These are phyloP conservation scores for Teunomyces cretensis DNA, from an alignment of 805 yeast species.

Conservation along the genomic window DNA sequence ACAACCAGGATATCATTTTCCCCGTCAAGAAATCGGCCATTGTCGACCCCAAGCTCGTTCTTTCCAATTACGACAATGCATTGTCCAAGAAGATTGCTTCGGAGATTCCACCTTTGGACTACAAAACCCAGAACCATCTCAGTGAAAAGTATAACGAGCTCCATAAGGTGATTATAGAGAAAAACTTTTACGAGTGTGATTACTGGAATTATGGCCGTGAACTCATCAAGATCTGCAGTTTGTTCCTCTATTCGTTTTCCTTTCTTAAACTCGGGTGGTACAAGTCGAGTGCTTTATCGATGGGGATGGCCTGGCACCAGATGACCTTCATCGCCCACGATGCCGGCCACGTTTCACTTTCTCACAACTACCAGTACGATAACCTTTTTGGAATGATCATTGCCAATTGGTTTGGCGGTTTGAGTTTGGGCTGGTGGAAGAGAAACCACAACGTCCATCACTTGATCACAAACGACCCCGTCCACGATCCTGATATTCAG, in stretches of 20 bases:
- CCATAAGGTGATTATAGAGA: constrained; percentile 52
- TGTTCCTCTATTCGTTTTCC: constrained; percentile 51
- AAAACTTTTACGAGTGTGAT: constrained; percentile 69
- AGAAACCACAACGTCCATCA: constrained; percentile 93
- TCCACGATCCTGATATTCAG: constrained; percentile 93
- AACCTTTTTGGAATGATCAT: constrained; percentile 69
- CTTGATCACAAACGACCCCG: constrained; percentile 86
- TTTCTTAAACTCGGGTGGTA: constrained; percentile 49
- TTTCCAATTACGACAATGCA: constrained; percentile 61
- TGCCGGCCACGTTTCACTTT: constrained; percentile 82
- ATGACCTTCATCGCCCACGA: constrained; percentile 86
- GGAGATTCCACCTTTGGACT: constrained; percentile 63
- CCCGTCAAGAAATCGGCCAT: constrained; percentile 23
- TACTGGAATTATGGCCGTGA: constrained; percentile 76
- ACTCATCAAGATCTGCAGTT: constrained; percentile 53
- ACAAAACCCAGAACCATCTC: constrained; percentile 59
- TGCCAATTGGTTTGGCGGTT: constrained; percentile 83
- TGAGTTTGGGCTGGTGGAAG: constrained; percentile 94
- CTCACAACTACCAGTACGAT: constrained; percentile 77
- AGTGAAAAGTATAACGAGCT: constrained; percentile 59
- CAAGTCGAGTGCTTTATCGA: constrained; percentile 55
- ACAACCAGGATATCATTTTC: constrained; percentile 32
- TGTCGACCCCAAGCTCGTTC: constrained; percentile 11
- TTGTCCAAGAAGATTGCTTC: constrained; percentile 56
- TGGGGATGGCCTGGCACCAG: constrained; percentile 89